Conservation (phyloP, 177 flowering plant species). For the Vitis hybrid region DNA sequence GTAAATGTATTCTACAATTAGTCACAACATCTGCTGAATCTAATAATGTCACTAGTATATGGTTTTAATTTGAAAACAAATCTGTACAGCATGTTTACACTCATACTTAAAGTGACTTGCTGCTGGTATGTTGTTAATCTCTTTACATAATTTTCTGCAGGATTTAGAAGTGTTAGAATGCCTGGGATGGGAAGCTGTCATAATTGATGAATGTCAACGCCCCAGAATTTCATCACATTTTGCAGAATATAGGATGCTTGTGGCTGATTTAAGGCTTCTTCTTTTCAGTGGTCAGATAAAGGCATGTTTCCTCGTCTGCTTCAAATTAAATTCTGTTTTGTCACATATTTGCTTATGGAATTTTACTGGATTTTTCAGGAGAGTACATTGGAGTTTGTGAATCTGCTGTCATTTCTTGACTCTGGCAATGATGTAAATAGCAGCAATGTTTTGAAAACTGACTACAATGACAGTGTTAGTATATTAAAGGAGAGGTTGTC, state of each 20-base stretch:
- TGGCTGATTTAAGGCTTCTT: conserved; percentile 49
- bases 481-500: conserved; percentile 51
- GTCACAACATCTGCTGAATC: too few relatives aligned
- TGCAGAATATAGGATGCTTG: conserved; percentile 44
- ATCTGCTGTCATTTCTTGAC: conserved; percentile 53
- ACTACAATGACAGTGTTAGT: conserved; percentile 28
- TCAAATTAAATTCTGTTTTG: background rate
- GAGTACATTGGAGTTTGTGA: conserved; percentile 38
- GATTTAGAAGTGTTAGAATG: conserved; percentile 47
- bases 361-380: conserved; percentile 44
- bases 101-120: background rate
- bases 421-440: conserved; percentile 10
- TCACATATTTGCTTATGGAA: background rate
- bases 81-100: background rate
- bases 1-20: too few relatives aligned
- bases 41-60: too few relatives aligned
- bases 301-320: conserved; percentile 34
- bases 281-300: conserved; percentile 45
- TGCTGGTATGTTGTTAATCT: background rate
- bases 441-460: conserved; percentile 13
- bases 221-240: conserved; percentile 29
- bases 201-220: conserved; percentile 64
- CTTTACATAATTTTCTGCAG: conserved; percentile 35
- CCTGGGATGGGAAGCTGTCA: conserved; percentile 61
- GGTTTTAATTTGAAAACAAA: too few relatives aligned